These are phyloP conservation scores for Umbellularia californica DNA, from an alignment of 164 flowering plant species.

Conservation along the genomic window DNA sequence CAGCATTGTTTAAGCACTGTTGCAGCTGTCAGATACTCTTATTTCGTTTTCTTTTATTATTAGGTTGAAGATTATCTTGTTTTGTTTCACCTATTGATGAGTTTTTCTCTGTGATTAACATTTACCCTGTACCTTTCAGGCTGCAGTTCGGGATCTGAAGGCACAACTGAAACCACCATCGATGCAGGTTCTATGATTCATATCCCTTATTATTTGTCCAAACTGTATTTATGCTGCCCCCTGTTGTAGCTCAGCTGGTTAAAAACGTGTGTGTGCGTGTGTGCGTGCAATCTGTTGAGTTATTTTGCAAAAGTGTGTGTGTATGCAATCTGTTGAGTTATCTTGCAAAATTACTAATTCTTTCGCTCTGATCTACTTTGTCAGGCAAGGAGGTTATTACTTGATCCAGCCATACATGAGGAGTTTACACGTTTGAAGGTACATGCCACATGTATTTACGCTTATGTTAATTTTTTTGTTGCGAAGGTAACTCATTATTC, in stretches of 20 bases:
- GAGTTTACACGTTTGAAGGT: constrained; percentile 98
- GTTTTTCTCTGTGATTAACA: background rate
- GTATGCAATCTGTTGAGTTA: background rate
- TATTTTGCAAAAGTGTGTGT: too few relatives aligned
- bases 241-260: too few relatives aligned
- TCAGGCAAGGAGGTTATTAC: constrained; percentile 84
- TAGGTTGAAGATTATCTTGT: background rate
- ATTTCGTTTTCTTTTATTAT: too few relatives aligned
- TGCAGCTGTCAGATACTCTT: too few relatives aligned
- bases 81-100: background rate
- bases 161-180: constrained; percentile 45
- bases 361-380: constrained; percentile 1
- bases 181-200: constrained; percentile 31
- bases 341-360: background rate
- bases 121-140: constrained; percentile 34
- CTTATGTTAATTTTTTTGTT: too few relatives aligned
- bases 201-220: background rate
- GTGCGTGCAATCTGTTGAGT: too few relatives aligned
- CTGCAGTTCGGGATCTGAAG: constrained; percentile 47
- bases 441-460: background rate
- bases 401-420: constrained; percentile 98
- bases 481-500: too few relatives aligned
- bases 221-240: background rate
- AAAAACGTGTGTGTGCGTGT: too few relatives aligned
- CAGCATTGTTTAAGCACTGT: too few relatives aligned